A percentile compares a stretch with the other conserved stretches of the same genome.
These are phyloP conservation scores for Phycomyces blakesleeanus DNA, from an alignment of 192 early-diverging fungal genomes.

Conservation along the genomic window DNA sequence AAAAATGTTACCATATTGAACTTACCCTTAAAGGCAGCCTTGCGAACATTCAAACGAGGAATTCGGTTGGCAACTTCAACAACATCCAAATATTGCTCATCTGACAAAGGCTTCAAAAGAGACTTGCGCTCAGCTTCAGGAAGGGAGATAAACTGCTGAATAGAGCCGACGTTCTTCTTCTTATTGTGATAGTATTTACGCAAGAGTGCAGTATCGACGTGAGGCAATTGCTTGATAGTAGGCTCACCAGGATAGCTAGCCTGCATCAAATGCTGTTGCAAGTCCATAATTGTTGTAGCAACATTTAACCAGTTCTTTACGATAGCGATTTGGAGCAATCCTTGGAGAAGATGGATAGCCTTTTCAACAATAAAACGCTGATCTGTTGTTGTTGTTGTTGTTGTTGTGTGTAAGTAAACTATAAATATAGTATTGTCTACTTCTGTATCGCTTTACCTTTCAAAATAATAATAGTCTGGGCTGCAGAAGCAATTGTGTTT, in stretches of 20 bases:
- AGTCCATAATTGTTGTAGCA: constrained; percentile 70
- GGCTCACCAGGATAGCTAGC: constrained; percentile 76
- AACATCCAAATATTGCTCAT: constrained; percentile 65
- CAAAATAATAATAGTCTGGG: constrained; percentile 30
- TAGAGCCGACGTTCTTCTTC: constrained; percentile 59
- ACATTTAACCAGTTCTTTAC: constrained; percentile 81
- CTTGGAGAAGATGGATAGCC: constrained; percentile 73
- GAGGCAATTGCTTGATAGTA: constrained; percentile 83
- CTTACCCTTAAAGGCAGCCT: constrained; percentile 78
- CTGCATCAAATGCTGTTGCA: constrained; percentile 88
- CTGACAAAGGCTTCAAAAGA: constrained; percentile 50
- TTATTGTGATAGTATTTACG: constrained; percentile 56
- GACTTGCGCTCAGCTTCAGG: constrained; percentile 57
- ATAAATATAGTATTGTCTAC: no score
- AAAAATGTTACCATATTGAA: background rate
- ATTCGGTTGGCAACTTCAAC: constrained; percentile 72
- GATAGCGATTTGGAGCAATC: constrained; percentile 84
- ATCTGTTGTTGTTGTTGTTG: no score
- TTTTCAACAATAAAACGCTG: constrained; percentile 72
- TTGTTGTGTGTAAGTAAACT: no score
- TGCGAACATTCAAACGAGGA: constrained; percentile 72
- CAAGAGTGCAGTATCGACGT: constrained; percentile 63
- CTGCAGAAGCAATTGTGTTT: constrained; percentile 39
- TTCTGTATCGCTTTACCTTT: background rate
- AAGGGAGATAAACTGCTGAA: constrained; percentile 67